Evolutionary conservation across 106 monocot species (phyloP), one percentile per base, ranked within the genome.

Genomic region (Posidonia australis): DNA sequence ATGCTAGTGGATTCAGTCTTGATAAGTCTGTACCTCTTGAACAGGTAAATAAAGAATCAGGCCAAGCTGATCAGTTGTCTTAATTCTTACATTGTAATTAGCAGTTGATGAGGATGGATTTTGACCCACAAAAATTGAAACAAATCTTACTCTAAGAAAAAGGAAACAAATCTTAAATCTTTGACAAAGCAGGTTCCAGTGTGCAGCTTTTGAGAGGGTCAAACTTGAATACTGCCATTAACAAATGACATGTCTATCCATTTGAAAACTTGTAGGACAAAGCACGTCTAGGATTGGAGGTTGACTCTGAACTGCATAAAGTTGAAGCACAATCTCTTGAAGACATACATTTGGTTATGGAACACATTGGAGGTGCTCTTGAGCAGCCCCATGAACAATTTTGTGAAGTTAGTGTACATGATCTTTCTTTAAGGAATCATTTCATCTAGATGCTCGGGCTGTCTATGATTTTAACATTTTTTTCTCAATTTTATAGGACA

Each of bases 241-340:
- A 43, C 11, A 36, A 13, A 62, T 31, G 13, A 62, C 17, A 31
- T 31, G 20, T n/a, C 7, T 43, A 21, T 31, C 10, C 42, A 42
- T 42, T 44, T 62, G 61, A 20, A 43, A 18, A 20, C 9, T 44
- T 58, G 28, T 26, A 58, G 58, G 58, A 57, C 14, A 57, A 57
- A 13, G 57, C 10, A 16, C 57, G 26, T 28, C 57, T 17, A 43
- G 21, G 7, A 41, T 42, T 13, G 13, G 13, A 61, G 21, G 32
- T 13, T 42, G 9, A 20, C 41, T 61, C 41, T 14, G 16, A 22
- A 26, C 21, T 26, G 10, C 10, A 55, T 55, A 47, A 48, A 49
- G 17, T 55, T 45, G 43, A 63, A 2, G 63, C 22, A 45, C 12
- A 6, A 14, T 63, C 63, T 9, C 7, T 63, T 25, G 67, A 56